Conservation (phyloP, 2,329 filamentous ascomycete species). For the Botryosphaeria dothidea region DNA sequence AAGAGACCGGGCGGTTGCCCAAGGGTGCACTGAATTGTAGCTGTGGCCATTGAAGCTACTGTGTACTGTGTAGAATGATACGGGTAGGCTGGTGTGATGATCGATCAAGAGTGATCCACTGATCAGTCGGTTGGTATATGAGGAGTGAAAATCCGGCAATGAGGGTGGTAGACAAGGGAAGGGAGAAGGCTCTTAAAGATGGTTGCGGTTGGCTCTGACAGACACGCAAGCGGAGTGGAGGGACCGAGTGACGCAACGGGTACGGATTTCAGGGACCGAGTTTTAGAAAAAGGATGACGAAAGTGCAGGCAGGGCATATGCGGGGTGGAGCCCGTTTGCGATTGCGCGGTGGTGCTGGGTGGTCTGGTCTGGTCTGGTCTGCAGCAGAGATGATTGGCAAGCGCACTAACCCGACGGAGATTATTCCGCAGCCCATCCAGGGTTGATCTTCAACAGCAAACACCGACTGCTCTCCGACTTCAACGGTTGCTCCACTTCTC, state of each 20-base stretch:
- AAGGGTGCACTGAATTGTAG: neutral
- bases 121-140: neutral
- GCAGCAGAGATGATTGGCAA: no score
- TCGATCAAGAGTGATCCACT: neutral
- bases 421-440: neutral
- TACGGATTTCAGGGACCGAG: neutral
- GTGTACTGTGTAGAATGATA: no score
- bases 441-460: no score
- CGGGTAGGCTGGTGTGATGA: neutral
- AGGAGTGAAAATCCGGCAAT: neutral
- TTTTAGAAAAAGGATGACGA: neutral
- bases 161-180: neutral
- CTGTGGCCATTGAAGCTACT: neutral
- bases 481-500: neutral
- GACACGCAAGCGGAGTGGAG: no score
- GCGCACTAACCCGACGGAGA: neutral
- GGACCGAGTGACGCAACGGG: neutral
- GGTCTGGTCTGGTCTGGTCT: neutral
- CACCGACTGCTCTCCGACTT: neutral
- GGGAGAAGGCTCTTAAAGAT: neutral
- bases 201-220: neutral
- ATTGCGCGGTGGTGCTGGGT: neutral
- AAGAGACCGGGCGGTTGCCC: neutral
- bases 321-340: no score
- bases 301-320: neutral